Base-by-base conservation (phyloP, 1,284 basidiomycete species). In the Trichosporon sp. region DNA sequence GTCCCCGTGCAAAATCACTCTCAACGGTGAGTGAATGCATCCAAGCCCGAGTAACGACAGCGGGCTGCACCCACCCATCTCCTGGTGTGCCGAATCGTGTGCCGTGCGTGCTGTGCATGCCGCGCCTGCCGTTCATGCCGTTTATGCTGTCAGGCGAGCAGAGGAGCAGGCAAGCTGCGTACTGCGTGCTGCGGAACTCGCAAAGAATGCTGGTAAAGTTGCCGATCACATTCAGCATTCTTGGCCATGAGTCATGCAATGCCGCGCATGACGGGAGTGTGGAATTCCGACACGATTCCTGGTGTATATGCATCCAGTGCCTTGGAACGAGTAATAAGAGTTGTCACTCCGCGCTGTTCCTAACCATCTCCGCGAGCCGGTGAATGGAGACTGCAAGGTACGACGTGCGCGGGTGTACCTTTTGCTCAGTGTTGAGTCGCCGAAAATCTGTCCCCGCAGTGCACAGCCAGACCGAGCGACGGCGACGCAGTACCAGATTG, bases 1-100 rank as follows among this genome's bases (percentile, higher is more conserved):
- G n/a, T 54, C 51, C 51, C 51, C 51, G 51, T 16, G 51, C 51
- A 1, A 54, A 5, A 5, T 26, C 21, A 16, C 51, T n/a, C 11
- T 10, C 16, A n/a, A 1, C 43, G 40, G 48, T 19, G 16, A 19
- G 19, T 54, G 51, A 26, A 3, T 8, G 7, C 51, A n/a, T 54
- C 51, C 51, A 54, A 54, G 51, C 51, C 51, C 51, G 51, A 54
- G 51, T 54, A 54, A 54, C 51, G 21, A 10, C n/a, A 54, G n/a
- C 19, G 51, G 51, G 10, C 21, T 54, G 26, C 26, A 26, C 51
- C 51, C 19, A 54, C 19, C 51, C 8, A 26, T 54, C 51, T 48
- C 51, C 51, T 19, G 51, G 19, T 19, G 21, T 54, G 51, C 51
- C 19, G 51, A 54, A 21, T 16, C 19, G 16, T n/a, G 43, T 46